Percentiles rank a stretch among this genome's conserved stretches.
phyloP scores from a whole-genome alignment of 23 red algal species.

The Gracilariopsis chorda region DNA sequence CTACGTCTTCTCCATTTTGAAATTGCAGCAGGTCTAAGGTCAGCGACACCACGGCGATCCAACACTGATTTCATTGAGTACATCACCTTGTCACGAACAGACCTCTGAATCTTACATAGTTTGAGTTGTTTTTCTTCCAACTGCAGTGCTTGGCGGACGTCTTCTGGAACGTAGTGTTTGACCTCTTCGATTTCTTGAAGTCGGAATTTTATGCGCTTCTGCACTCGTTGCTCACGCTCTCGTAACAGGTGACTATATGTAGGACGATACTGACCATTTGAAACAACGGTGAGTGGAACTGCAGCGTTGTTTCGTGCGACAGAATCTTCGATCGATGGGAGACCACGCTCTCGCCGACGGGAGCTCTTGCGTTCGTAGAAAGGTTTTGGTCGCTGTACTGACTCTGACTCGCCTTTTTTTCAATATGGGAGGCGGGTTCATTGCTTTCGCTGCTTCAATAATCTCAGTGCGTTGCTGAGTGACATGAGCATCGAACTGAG shows the following conservation, averaged over 20 bases:
- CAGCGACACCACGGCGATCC: conserved; percentile 19
- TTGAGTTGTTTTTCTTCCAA: conserved; percentile 78
- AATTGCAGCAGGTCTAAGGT: conserved; percentile 18
- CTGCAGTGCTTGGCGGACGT: conserved; percentile 18
- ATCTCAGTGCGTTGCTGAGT: conserved; percentile 41
- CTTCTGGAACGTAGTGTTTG: conserved; percentile 21
- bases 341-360: neutral
- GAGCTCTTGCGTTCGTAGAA: conserved; percentile 7
- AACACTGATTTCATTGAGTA: conserved; percentile 54
- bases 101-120: conserved; percentile 57
- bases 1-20: neutral
- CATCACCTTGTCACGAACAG: conserved; percentile 56
- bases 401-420: neutral
- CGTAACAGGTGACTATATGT: conserved; percentile 23
- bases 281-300: conserved; percentile 17
- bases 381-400: neutral
- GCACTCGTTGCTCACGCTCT: conserved; percentile 51
- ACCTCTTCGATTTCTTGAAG: conserved; percentile 59
- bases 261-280: conserved; percentile 10
- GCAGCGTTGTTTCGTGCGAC: conserved; percentile 23
- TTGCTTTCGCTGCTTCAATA: conserved; percentile 1
- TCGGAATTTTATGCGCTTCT: conserved; percentile 34
- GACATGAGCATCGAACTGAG: conserved; percentile 21
- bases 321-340: neutral
- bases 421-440: neutral